Conservation (phyloP, 345 rosid genomes). For the Mangifera indica region DNA sequence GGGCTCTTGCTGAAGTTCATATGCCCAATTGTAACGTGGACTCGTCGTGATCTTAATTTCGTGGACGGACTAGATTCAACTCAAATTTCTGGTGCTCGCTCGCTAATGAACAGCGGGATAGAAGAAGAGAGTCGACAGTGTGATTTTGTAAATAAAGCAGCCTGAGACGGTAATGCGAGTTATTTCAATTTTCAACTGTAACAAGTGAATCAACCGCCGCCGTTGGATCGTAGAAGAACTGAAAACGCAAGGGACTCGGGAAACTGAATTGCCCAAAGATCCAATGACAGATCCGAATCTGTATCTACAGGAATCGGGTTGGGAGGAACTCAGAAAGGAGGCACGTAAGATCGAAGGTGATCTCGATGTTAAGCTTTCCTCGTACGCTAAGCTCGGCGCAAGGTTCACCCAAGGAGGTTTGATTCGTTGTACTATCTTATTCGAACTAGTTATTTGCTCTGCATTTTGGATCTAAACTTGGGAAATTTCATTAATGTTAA, state of each 20-base stretch:
- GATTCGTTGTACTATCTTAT: constrained; percentile 10
- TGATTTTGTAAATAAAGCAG: not conserved
- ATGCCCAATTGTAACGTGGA: too few relatives aligned
- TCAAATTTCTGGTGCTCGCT: not conserved
- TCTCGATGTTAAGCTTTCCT: constrained; percentile 96
- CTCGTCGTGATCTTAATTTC: not conserved
- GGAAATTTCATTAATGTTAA: not conserved
- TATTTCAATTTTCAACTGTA: not conserved
- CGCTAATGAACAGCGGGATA: not conserved
- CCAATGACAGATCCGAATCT: constrained; percentile 71
- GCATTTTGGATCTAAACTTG: constrained; percentile 13
- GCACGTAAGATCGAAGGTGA: constrained; percentile 96
- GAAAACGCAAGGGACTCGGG: constrained; percentile 19
- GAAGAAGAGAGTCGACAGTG: not conserved
- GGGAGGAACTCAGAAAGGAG: constrained; percentile 92
- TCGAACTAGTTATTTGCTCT: not conserved
- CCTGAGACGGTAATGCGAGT: not conserved
- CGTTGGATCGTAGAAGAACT: constrained; percentile 13
- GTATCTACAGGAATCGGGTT: constrained; percentile 92
- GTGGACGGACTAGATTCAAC: not conserved
- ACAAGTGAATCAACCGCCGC: constrained; percentile 22
- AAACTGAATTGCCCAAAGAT: constrained; percentile 27
- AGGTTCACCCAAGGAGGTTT: constrained; percentile 88
- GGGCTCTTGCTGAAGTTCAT: too few relatives aligned
- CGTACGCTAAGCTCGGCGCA: constrained; percentile 95